Evolutionary conservation across 2,329 filamentous ascomycete species (phyloP), one percentile per base, ranked within the genome.

Genomic region (Sporothrix dimorphospora): DNA sequence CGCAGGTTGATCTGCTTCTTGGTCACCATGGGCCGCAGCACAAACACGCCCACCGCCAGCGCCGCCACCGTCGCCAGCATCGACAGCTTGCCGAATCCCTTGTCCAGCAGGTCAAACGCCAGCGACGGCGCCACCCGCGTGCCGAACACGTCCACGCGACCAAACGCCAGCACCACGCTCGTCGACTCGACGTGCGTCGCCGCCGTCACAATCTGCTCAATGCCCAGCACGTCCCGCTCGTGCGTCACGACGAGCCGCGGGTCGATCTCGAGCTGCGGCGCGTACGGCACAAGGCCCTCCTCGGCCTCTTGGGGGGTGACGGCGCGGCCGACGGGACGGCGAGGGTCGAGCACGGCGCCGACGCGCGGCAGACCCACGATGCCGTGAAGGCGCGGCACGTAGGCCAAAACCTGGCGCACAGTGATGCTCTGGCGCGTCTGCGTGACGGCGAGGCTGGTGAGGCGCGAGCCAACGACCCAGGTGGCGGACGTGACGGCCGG

Each of bases 341-440:
- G 91, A 8, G 96, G 93, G 79, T 98, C 94, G 34, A 98, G 87
- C 51, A 94, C 80, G 38, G 88, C 85, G 45, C 70, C 72, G 1
- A 73, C 51, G 57, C 93, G 91, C 4, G 94, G 92, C 70, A 99
- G 90, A 24, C 91, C 92, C 66, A 95, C 84, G 71, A 99, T 89
- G 49, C 92, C 87, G 78, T 92, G 90, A 0, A 90, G 87, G 42
- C 90, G 86, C 0, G 94, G 89, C 1, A 97, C 85, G 51, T 92
- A 92, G 61, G 91, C 94, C 14, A 99, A 86, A 2, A 99, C 85
- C 76, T 95, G 90, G 19, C 94, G 90, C 55, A 90, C 91, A 0
- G 93, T 92, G 78, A 99, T 97, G 40, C 96, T 96, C 83, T 99
- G 96, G 38, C 92, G 88, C 0, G 96, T 99, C 79, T 94, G 91